Evolutionary conservation across 2,329 filamentous ascomycete species (phyloP), one percentile per base, ranked within the genome.

Genomic region (Amauroascus niger): DNA sequence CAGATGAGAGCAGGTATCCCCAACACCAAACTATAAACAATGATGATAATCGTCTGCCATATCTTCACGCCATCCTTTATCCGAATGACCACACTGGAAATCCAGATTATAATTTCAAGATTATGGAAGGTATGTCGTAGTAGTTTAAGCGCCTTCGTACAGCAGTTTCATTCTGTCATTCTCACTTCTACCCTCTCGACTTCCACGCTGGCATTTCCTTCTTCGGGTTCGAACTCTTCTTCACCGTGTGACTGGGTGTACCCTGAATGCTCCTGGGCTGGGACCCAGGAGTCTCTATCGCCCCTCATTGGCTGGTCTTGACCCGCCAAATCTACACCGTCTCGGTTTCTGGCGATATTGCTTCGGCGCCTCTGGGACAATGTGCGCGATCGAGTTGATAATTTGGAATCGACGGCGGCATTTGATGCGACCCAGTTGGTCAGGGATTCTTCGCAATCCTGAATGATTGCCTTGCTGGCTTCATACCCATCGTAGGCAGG

Each of bases 401-500:
- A 82, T 69, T 88, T 90, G 59, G 90, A 84, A 54, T 80, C 86
- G 62, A 98, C 89, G 44, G 88, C 84, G 5, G 93, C 91, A 66
- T 94, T 93, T 64, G 88, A 84, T 55, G 83, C 80, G 37, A 97
- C 89, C 93, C 93, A 98, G 77, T 95, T 96, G 69, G 89, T 96
- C 57, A 98, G 83, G 1, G 93, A 81, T 68, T 97, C 90, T 74
- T 98, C 93, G 71, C 93, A 98, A 72, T 98, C 93, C 75, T 98
- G 93, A 66, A 98, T 97, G 72, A 98, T 97, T 59, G 81, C 91
- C 76, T 96, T 97, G 80, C 88, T 95, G 58, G 90, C 90, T 71
- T 98, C 93, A 69, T 98, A 98, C 58, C 93, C 93, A 66, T 98
- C 93, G 67, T 98, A 98, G 1, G 93, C 90, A 51, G 88, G 82